Evolutionary conservation across 2,329 filamentous ascomycete genomes (phyloP), one percentile per base, ranked within the genome.

Genomic region (Diplodia seriata): DNA sequence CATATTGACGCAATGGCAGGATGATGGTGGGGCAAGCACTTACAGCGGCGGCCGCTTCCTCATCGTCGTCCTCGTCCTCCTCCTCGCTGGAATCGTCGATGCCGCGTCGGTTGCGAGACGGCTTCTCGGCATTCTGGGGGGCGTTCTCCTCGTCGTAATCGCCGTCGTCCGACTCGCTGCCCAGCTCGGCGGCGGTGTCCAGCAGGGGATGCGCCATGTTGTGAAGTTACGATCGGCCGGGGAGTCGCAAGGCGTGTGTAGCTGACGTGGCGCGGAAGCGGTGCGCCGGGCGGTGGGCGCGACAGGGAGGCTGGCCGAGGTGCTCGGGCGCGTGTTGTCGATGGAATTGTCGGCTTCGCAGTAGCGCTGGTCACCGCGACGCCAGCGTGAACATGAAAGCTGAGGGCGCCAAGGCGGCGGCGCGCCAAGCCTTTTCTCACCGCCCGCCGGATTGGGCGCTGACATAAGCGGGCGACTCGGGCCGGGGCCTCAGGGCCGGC

Each of bases 151-250:
- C 68, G 70, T 79, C 77, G 65, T 76, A 78, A 66, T 78, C 76
- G 68, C 78, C 77, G 67, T 80, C 78, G 40, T 79, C 78, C 65
- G 79, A 78, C 67, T 76, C 73, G 72, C 89, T 89, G 76, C 94
- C 94, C 69, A 97, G 83, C 80, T 96, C 89, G 73, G 94, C 95
- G 82, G 93, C 90, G 71, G 89, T 89, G 73, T 94, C 90, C 75
- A 99, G 90, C 76, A 97, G 84, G 77, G 59, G 51, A 56, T 63
- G 49, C 36, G 66, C 66, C 66, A 64, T 68, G 57, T 38, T 51
- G 66, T 18, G 50, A 51, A 33, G 59, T 51, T 63, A 38, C 31
- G 53, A 55, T 66, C 53, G 63, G 63, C 63, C 50, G 15, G 33
- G 20, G 40, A 55, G 40, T 20, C 23, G 26, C 63, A 31, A 38